These are phyloP conservation scores for Xerocomus brunneocitrinus DNA, from an alignment of 768 basidiomycete species.

Conservation along the genomic window DNA sequence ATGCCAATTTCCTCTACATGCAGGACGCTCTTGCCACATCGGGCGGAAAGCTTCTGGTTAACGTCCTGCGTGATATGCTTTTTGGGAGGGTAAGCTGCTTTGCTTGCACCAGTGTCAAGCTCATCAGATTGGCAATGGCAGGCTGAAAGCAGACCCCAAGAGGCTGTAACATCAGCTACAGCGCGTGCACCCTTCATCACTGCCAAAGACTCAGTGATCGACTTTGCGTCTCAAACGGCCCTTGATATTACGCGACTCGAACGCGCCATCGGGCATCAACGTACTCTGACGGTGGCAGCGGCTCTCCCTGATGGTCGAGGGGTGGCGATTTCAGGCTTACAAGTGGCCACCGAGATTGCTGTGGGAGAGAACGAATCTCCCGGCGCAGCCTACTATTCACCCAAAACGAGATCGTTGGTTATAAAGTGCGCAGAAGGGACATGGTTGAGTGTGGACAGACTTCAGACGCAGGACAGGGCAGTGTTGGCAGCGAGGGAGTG, in stretches of 20 bases:
- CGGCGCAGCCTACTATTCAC: conserved; percentile 44
- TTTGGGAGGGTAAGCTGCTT: conserved; percentile 43
- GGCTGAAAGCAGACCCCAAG: conserved; percentile 51
- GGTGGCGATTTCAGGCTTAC: conserved; percentile 21
- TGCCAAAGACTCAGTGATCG: conserved; percentile 11
- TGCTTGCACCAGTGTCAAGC: not conserved
- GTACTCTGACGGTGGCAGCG: conserved; percentile 16
- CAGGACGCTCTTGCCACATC: conserved; percentile 53
- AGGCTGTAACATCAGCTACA: conserved; percentile 19
- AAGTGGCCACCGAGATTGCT: not conserved
- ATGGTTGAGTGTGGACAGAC: conserved; percentile 46
- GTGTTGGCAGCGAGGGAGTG: conserved; percentile 58
- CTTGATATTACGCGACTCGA: conserved; percentile 17
- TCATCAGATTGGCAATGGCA: conserved; percentile 21
- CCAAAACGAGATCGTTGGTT: conserved; percentile 37
- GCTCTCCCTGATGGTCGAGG: conserved; percentile 27
- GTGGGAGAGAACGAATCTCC: conserved; percentile 15
- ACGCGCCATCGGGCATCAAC: conserved; percentile 28
- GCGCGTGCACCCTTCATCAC: conserved; percentile 46
- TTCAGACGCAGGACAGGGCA: conserved; percentile 61
- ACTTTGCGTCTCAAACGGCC: conserved; percentile 22
- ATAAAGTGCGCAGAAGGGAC: conserved; percentile 53
- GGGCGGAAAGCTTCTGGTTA: conserved; percentile 70
- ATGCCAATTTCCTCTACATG: conserved; percentile 50
- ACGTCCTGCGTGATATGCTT: conserved; percentile 61